Conservation (phyloP, 805 yeast genomes). For the Yarrowia osloensis region DNA sequence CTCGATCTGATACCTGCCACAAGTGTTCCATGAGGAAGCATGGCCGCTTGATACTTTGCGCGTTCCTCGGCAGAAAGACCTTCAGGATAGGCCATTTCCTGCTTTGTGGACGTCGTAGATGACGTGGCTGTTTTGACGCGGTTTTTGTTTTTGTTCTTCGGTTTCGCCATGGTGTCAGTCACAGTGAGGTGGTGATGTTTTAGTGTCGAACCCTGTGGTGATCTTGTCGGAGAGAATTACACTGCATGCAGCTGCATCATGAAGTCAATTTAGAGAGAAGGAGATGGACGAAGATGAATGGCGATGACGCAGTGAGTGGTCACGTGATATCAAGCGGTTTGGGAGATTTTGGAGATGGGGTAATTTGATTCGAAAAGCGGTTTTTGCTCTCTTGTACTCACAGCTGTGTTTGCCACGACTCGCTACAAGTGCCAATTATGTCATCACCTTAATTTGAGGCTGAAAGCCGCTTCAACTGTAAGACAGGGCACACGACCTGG, state of each 20-base stretch:
- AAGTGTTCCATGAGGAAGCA: background rate
- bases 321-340: background rate
- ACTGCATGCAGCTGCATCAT: conserved; percentile 14
- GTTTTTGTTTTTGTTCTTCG: conserved; percentile 27
- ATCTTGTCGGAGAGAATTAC: conserved; percentile 3
- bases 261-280: background rate
- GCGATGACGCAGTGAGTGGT: too few species aligned
- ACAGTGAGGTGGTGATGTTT: background rate
- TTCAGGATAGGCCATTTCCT: background rate
- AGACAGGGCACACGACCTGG: background rate
- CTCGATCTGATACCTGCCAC: conserved; percentile 1
- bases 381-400: too few species aligned
- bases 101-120: background rate
- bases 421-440: too few species aligned
- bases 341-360: too few species aligned
- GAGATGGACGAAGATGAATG: too few species aligned
- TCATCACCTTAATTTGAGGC: background rate
- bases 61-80: conserved; percentile 21
- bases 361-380: too few species aligned
- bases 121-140: background rate
- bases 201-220: conserved; percentile 6
- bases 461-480: background rate
- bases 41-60: conserved; percentile 9
- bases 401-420: too few species aligned
- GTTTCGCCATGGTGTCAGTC: conserved; percentile 18